Conservation (phyloP, 495 filamentous ascomycete species). For the Thermothielavioides terrestris region DNA sequence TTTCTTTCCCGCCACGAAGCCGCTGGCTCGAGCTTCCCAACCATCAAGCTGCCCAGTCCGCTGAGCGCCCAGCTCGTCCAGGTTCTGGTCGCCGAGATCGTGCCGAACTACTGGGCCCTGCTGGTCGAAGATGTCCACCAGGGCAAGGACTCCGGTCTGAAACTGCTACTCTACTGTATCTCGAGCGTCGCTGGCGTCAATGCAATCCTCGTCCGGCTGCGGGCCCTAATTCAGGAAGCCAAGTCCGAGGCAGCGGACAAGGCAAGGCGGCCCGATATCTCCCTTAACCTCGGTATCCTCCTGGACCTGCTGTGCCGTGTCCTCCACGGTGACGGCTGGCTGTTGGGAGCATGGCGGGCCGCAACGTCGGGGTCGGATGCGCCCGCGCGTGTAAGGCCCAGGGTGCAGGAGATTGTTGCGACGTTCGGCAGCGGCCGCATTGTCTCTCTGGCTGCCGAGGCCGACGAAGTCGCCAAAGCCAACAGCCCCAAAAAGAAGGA, state of each 20-base stretch:
- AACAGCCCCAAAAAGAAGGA: neutral
- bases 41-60: constrained; percentile 55
- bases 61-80: constrained; percentile 61
- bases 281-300: constrained; percentile 33
- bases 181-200: constrained; percentile 65
- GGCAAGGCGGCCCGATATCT: constrained; percentile 26
- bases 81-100: constrained; percentile 55
- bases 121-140: constrained; percentile 39
- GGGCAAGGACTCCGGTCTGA: constrained; percentile 18
- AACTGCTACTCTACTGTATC: constrained; percentile 56
- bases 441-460: constrained; percentile 65
- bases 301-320: constrained; percentile 44
- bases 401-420: constrained; percentile 35
- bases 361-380: constrained; percentile 8
- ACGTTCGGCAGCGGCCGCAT: constrained; percentile 65
- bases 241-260: constrained; percentile 27
- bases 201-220: constrained; percentile 55
- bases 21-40: constrained; percentile 34
- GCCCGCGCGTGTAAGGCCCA: constrained; percentile 9
- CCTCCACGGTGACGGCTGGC: constrained; percentile 46
- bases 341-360: constrained; percentile 44
- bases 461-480: constrained; percentile 46
- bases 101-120: constrained; percentile 70
- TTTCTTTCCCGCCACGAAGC: constrained; percentile 40
- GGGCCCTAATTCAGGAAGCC: constrained; percentile 39